Evolutionary conservation across 805 yeast genomes (phyloP).

Genomic region (Zygosaccharomyces lentus): DNA sequence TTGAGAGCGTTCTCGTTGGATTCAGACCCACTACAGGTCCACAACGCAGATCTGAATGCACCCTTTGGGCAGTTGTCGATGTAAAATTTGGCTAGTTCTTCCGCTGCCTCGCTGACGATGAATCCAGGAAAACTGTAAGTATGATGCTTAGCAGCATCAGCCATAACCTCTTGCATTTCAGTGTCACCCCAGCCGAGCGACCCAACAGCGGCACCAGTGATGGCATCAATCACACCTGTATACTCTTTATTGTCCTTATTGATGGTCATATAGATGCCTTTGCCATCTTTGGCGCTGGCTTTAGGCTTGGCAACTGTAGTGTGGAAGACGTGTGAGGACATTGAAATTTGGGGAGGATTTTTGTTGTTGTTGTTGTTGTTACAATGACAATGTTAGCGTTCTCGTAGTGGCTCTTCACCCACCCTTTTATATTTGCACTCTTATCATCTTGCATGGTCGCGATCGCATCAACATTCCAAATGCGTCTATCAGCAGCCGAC

Average conservation of each 20-base stretch:
- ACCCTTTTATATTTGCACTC: neutral
- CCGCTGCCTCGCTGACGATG: conserved; percentile 39
- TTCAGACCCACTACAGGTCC: conserved; percentile 64
- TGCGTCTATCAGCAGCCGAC: neutral
- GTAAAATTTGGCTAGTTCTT: conserved; percentile 41
- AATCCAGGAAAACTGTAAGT: conserved; percentile 38
- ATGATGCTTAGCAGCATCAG: conserved; percentile 37
- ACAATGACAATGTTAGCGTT: neutral
- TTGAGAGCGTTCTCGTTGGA: conserved; percentile 64
- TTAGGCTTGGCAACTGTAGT: conserved; percentile 38
- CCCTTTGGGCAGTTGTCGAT: conserved; percentile 39
- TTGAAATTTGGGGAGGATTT: neutral
- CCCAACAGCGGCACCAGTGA: conserved; percentile 54
- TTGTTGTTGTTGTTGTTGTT: too few species aligned
- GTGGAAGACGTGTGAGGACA: conserved; percentile 38
- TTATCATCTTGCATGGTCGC: neutral
- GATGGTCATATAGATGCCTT: conserved; percentile 41
- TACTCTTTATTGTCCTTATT: conserved; percentile 40
- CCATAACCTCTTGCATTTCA: conserved; percentile 34
- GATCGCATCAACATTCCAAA: neutral
- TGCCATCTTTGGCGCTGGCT: conserved; percentile 41
- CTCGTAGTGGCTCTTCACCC: neutral
- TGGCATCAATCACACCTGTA: conserved; percentile 39
- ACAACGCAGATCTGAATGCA: conserved; percentile 39
- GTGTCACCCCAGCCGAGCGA: conserved; percentile 44